A percentile compares a stretch with the other conserved stretches of the same genome.
phyloP scores from a whole-genome alignment of 2,329 filamentous ascomycete species.

The Thielaviopsis ethacetica region DNA sequence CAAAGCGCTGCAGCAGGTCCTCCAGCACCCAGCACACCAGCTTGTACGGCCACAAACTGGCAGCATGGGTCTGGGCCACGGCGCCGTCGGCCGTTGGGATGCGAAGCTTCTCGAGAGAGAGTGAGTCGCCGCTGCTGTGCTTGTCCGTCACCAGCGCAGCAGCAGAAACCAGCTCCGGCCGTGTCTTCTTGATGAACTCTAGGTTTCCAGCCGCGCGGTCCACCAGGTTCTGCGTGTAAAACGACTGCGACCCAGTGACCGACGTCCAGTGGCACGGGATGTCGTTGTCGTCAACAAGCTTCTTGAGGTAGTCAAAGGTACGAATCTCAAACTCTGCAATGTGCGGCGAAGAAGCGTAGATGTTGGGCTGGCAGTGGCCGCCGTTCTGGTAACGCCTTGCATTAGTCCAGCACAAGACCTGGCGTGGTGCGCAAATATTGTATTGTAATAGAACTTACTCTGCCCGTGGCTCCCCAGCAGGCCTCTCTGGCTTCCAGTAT shows the following conservation, averaged over 20 bases:
- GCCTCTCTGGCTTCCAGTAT: slow-evolving; percentile 66
- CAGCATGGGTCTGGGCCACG: slow-evolving; percentile 47
- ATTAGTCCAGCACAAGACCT: neutral
- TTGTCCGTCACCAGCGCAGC: slow-evolving; percentile 25
- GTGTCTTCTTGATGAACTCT: slow-evolving; percentile 27
- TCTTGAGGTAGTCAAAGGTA: slow-evolving; percentile 45
- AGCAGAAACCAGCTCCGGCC: slow-evolving; percentile 40
- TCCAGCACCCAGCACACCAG: slow-evolving; percentile 58
- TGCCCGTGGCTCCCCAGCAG: slow-evolving; percentile 70
- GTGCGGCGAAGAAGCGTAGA: slow-evolving; percentile 43
- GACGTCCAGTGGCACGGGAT: slow-evolving; percentile 56
- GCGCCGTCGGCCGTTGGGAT: slow-evolving; percentile 43
- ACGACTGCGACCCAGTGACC: slow-evolving; percentile 46
- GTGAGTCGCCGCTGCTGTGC: slow-evolving; percentile 17
- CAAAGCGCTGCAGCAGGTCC: slow-evolving; percentile 26
- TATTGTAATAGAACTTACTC: slow-evolving; percentile 36
- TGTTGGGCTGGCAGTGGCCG: slow-evolving; percentile 57
- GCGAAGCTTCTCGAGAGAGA: slow-evolving; percentile 31
- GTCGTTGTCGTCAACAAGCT: slow-evolving; percentile 36
- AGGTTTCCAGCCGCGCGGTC: slow-evolving; percentile 34
- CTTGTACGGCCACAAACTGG: slow-evolving; percentile 71
- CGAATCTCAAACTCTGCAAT: slow-evolving; percentile 56
- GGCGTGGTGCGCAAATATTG: neutral
- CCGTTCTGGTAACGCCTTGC: slow-evolving; percentile 33
- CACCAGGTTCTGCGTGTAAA: slow-evolving; percentile 41